Conservation (phyloP, 208 protist genomes). For the Balamuthia mandrillaris region DNA sequence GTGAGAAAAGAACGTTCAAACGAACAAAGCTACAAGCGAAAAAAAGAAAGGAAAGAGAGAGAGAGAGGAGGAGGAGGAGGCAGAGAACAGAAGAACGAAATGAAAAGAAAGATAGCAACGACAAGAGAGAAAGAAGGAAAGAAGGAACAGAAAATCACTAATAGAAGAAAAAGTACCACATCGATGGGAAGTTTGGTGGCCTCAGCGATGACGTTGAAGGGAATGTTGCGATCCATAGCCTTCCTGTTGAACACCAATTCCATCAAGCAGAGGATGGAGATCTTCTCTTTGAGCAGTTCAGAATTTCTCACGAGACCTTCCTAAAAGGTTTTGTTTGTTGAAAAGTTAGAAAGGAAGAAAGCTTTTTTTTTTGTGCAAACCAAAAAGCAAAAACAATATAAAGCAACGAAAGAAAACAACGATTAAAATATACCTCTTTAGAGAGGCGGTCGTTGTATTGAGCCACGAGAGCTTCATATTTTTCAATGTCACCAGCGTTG, state of each 20-base stretch:
- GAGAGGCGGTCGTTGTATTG: conserved; percentile 11
- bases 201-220: conserved; percentile 71
- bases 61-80: not conserved
- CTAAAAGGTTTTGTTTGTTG: not conserved
- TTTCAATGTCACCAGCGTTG: conserved; percentile 73
- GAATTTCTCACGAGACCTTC: conserved; percentile 54
- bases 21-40: too few species aligned
- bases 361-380: not conserved
- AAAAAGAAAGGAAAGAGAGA: too few species aligned
- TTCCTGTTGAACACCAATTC: conserved; percentile 90
- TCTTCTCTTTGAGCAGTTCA: conserved; percentile 73
- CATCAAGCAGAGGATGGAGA: conserved; percentile 89
- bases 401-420: not conserved
- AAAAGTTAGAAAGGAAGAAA: not conserved
- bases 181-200: conserved; percentile 45
- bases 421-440: not conserved
- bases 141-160: not conserved
- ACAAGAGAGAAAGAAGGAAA: too few species aligned
- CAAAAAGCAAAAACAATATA: not conserved
- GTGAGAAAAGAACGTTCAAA: too few species aligned
- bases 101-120: too few species aligned
- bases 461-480: conserved; percentile 59
- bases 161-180: conserved; percentile 8
- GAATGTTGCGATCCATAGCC: conserved; percentile 83
- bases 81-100: not conserved